Percentiles rank a stretch among this genome's conserved stretches.
phyloP scores from a whole-genome alignment of 1,284 basidiomycete species.

The Boletellus sp. region DNA sequence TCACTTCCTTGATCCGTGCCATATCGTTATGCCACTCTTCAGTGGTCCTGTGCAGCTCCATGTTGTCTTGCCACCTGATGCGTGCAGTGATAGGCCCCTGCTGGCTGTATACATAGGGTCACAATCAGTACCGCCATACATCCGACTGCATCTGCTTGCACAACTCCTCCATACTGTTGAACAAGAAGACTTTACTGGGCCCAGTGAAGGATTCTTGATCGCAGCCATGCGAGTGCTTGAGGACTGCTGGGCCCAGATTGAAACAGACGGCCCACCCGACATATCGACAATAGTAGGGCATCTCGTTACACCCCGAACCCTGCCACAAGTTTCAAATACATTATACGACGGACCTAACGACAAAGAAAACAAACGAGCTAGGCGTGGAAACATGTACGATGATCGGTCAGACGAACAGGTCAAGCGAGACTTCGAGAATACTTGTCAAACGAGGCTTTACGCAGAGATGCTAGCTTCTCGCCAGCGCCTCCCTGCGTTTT shows the following conservation, averaged over 20 bases:
- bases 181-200: conserved; percentile 54
- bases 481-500: conserved; percentile 73
- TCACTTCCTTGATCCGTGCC: conserved; percentile 40
- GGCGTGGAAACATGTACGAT: conserved; percentile 34
- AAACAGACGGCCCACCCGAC: conserved; percentile 72
- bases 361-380: background rate
- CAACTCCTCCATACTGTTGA: conserved; percentile 55
- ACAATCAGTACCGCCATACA: conserved; percentile 70
- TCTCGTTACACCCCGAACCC: conserved; percentile 7
- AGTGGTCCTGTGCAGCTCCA: conserved; percentile 66
- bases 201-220: conserved; percentile 72
- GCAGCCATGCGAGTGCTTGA: conserved; percentile 76
- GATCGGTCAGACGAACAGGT: conserved; percentile 51
- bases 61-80: conserved; percentile 49
- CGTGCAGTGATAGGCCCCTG: conserved; percentile 52
- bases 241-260: conserved; percentile 59
- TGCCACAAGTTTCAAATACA: background rate
- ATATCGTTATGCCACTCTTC: conserved; percentile 61
- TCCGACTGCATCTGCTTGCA: conserved; percentile 81
- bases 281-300: conserved; percentile 57
- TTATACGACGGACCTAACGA: conserved; percentile 1
- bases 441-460: conserved; percentile 52
- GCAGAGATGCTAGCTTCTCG: conserved; percentile 54
- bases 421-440: conserved; percentile 50
- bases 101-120: conserved; percentile 82